Base-by-base conservation (phyloP, 768 basidiomycete genomes). In the Chalciporus sphaerocephalus region DNA sequence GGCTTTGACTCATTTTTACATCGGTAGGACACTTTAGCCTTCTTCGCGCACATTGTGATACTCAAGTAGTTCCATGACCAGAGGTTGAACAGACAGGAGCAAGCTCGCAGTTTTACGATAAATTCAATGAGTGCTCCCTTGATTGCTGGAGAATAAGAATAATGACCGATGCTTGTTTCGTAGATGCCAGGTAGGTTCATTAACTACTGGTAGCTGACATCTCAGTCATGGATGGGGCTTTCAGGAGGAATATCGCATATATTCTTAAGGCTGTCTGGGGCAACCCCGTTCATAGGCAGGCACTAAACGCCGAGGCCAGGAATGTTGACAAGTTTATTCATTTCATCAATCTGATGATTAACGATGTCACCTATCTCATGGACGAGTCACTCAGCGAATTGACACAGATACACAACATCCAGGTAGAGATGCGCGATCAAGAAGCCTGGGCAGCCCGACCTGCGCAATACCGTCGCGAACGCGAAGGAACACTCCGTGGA, bases 81-180 rank as follows among this genome's bases (percentile, higher is more conserved):
- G 95, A 98, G 78, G 93, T 97, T 36, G 96, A 99, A 65, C 86
- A 87, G 56, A 99, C 96, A 0, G 96, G 96, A 23, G 91, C 93
- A 17, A 95, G 93, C 60, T 95, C 93, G 0, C 95, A 98, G 60
- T 98, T 99, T 69, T 98, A 96, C 68, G 95, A 96, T 65, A 94
- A 96, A 81, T 95, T 94, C 60, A 89, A 89, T 90, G 58, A 53
- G 86, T 78, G 13, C 4, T 22, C 15, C n/a, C 39, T 46, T 53
- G 39, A 23, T 41, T 36, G 20, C 10, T 13, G 32, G 7, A 61
- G 55, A 21, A 34, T 39, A 23, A 46, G 10, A 48, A 47, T 40
- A 20, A 30, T n/a, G n/a, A n/a, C n/a, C n/a, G n/a, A 6, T 42
- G 27, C 15, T 28, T 24, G 17, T 41, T 35, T 27, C 13, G 13